A percentile compares a stretch with the other conserved stretches of the same genome.
Conservation (phyloP, 768 basidiomycete genomes). For the Vishniacozyma victoriae region DNA sequence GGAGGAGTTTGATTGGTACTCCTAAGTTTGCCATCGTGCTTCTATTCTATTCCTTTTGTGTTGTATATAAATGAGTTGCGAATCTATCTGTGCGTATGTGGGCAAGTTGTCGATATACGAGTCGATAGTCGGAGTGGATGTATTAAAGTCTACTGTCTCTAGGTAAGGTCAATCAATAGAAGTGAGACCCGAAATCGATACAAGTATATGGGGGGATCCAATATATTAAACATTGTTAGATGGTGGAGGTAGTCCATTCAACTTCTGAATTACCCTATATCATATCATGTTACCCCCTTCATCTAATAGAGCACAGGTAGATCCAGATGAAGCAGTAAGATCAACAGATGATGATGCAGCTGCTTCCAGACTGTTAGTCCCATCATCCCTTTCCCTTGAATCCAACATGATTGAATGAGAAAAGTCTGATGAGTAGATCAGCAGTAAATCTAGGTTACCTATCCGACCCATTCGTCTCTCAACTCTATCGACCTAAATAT, state of each 20-base stretch:
- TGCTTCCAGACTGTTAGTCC: slow-evolving; percentile 41
- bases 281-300: neutral
- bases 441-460: slow-evolving; percentile 77
- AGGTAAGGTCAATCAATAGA: neutral
- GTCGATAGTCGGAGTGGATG: too few relatives aligned
- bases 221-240: neutral
- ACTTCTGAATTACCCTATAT: too few relatives aligned
- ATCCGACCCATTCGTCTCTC: slow-evolving; percentile 63
- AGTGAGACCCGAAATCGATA: neutral
- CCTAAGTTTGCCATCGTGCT: slow-evolving; percentile 54
- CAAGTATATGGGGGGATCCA: neutral
- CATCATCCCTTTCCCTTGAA: neutral
- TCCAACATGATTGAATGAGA: neutral
- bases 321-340: slow-evolving; percentile 44
- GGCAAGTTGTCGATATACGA: too few relatives aligned
- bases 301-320: neutral
- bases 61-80: neutral
- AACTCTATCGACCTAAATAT: slow-evolving; percentile 59
- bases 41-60: neutral
- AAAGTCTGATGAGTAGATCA: slow-evolving; percentile 53
- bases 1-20: slow-evolving; percentile 91
- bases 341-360: slow-evolving; percentile 47
- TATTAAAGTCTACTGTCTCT: neutral
- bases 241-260: neutral
- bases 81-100: neutral